A percentile compares a stretch with the other conserved stretches of the same genome.
These are phyloP conservation scores for Populus tomentosa DNA, from an alignment of 441 rosid genomes.

Conservation along the genomic window DNA sequence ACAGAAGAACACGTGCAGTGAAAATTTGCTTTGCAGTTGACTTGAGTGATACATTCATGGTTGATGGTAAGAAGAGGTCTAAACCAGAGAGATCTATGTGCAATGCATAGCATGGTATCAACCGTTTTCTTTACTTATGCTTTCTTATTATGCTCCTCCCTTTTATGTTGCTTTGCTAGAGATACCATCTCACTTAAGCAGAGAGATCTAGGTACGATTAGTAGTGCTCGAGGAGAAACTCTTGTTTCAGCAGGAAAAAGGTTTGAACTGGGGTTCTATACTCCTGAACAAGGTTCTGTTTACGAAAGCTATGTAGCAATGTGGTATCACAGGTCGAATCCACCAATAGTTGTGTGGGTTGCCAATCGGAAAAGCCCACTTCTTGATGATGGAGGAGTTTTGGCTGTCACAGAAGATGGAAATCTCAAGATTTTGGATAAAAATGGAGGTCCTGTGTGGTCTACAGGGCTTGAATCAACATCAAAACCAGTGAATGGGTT, in stretches of 20 bases:
- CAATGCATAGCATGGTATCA: neutral
- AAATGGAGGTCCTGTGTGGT: slow-evolving; percentile 5
- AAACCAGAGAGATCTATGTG: neutral
- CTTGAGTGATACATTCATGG: too few species aligned
- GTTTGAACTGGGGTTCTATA: slow-evolving; percentile 39
- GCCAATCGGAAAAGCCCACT: slow-evolving; percentile 30
- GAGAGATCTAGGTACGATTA: neutral
- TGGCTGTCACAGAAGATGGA: slow-evolving; percentile 7
- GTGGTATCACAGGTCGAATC: slow-evolving; percentile 24
- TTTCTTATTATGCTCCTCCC: neutral
- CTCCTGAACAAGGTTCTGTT: slow-evolving; percentile 4
- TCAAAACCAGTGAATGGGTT: neutral
- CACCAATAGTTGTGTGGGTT: slow-evolving; percentile 34
- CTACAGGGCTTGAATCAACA: neutral
- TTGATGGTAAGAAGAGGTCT: too few species aligned
- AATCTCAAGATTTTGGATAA: slow-evolving; percentile 13
- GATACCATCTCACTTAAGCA: slow-evolving; percentile 8
- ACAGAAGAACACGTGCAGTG: too few species aligned
- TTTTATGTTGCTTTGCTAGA: slow-evolving; percentile 10
- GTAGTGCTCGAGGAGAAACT: neutral
- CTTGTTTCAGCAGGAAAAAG: neutral
- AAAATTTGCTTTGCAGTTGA: too few species aligned
- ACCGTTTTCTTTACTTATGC: neutral
- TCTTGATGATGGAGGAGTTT: neutral
- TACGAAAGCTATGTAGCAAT: slow-evolving; percentile 29